Evolutionary conservation across 768 basidiomycete species (phyloP), one percentile per base, ranked within the genome.

Genomic region (Suillus ampliporus): DNA sequence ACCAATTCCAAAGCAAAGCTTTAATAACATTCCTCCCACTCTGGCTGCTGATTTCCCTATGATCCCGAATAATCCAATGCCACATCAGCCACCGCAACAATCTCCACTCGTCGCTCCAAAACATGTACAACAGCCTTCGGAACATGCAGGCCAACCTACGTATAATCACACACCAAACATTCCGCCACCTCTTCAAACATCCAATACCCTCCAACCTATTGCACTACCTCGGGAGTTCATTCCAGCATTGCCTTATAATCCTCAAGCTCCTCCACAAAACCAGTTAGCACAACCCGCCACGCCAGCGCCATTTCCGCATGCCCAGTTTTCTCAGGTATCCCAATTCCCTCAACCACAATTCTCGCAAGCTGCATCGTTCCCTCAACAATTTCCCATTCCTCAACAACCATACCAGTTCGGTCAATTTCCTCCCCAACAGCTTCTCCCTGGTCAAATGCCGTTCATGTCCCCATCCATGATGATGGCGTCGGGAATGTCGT

Each of bases 301-400:
- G 54, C 38, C 38, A 19, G 23, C 10, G 19, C 40, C 26, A 19
- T 56, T 40, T 13, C 26, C 38, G 48, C 1, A 58, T 61, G 50
- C 64, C 3, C 74, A 67, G 31, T 56, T 56, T 40, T 47, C 38
- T 17, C 71, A 67, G 58, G 17, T 50, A 48, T 61, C 64, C 56
- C 61, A 67, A 47, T 62, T 66, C 46, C n/a, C 70, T n/a, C 72
- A 71, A n/a, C 21, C 67, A 1, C 67, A 61, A 58, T 56, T 66
- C 17, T 59, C 65, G 37, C 46, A 73, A 61, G 50, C 63, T 47
- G 64, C 67, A 38, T 38, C 57, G 51, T 68, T 67, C 58, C 34
- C 63, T 26, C 76, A 64, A 26, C 41, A 48, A 17, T 64, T 69
- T 40, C 48, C 72, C 54, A 21, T 65, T 54, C 59, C 43, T 28